Percentiles rank a stretch among this genome's conserved stretches.
Conservation (phyloP, 2,329 filamentous ascomycete species). For the Aschersonia sp. region DNA sequence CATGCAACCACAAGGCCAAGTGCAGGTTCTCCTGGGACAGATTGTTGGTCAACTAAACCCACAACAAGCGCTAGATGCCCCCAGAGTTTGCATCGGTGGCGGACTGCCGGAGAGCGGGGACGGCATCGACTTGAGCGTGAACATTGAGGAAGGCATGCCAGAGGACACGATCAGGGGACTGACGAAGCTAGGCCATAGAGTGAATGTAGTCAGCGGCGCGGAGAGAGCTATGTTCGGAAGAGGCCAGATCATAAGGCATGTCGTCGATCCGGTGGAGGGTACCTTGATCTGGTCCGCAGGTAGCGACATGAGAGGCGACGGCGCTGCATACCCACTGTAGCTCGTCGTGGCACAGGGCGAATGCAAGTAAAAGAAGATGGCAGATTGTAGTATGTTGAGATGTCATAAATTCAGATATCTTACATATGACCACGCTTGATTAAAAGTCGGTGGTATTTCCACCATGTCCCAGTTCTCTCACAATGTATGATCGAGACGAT, state of each 20-base stretch:
- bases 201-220: slow-evolving; percentile 52
- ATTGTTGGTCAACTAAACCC: slow-evolving; percentile 67
- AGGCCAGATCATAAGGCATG: slow-evolving; percentile 72
- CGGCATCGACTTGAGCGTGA: slow-evolving; percentile 49
- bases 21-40: slow-evolving; percentile 86
- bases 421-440: no score
- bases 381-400: background rate
- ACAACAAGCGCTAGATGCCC: slow-evolving; percentile 80
- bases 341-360: background rate
- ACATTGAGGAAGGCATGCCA: slow-evolving; percentile 69
- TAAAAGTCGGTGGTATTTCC: no score
- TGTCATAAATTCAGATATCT: no score
- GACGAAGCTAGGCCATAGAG: slow-evolving; percentile 54
- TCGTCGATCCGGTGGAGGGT: slow-evolving; percentile 54
- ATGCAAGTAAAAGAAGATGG: background rate
- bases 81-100: slow-evolving; percentile 75
- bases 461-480: no score
- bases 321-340: slow-evolving; percentile 42
- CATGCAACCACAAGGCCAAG: slow-evolving; percentile 95
- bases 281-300: slow-evolving; percentile 70
- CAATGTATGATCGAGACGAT: no score
- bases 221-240: slow-evolving; percentile 61
- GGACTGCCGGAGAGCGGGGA: slow-evolving; percentile 49
- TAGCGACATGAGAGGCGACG: slow-evolving; percentile 79
- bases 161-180: slow-evolving; percentile 53